Evolutionary conservation across 495 filamentous ascomycete species (phyloP).

Genomic region (Aspergillus steynii): DNA sequence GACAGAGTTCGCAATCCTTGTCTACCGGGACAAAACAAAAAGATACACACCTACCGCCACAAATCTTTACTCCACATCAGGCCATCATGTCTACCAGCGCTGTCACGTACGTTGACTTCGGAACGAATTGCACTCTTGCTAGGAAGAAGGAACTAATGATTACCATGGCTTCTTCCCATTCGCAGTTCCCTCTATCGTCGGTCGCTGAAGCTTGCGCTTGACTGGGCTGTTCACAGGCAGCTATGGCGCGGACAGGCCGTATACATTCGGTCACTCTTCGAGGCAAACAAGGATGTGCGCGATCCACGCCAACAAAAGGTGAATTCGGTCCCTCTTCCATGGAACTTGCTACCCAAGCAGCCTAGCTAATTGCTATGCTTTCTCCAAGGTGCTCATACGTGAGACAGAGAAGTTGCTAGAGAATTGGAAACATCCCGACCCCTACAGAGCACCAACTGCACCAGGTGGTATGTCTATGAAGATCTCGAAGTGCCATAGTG

Average conservation of each 20-base stretch:
- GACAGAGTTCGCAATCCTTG: background rate
- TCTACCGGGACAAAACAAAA: background rate
- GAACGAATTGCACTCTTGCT: background rate
- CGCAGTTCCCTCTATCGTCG: slow-evolving; percentile 88
- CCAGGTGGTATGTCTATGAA: slow-evolving; percentile 77
- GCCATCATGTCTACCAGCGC: slow-evolving; percentile 40
- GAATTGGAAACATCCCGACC: slow-evolving; percentile 97
- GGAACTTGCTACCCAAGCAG: background rate
- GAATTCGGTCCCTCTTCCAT: slow-evolving; percentile 21
- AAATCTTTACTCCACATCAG: background rate
- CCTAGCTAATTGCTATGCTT: background rate
- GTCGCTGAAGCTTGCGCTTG: slow-evolving; percentile 86
- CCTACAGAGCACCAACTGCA: slow-evolving; percentile 82
- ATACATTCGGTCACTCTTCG: slow-evolving; percentile 94
- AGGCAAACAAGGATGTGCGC: slow-evolving; percentile 82
- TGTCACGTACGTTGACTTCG: slow-evolving; percentile 33
- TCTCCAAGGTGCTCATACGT: slow-evolving; percentile 66
- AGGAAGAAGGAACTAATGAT: background rate
- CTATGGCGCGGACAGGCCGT: slow-evolving; percentile 94
- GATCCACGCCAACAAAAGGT: slow-evolving; percentile 90
- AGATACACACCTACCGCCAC: background rate
- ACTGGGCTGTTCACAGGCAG: slow-evolving; percentile 89
- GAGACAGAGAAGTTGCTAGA: slow-evolving; percentile 87
- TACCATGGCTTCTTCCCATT: slow-evolving; percentile 14
- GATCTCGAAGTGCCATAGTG: background rate